These are phyloP conservation scores for Acer campestre DNA, from an alignment of 345 rosid genomes.

Conservation along the genomic window DNA sequence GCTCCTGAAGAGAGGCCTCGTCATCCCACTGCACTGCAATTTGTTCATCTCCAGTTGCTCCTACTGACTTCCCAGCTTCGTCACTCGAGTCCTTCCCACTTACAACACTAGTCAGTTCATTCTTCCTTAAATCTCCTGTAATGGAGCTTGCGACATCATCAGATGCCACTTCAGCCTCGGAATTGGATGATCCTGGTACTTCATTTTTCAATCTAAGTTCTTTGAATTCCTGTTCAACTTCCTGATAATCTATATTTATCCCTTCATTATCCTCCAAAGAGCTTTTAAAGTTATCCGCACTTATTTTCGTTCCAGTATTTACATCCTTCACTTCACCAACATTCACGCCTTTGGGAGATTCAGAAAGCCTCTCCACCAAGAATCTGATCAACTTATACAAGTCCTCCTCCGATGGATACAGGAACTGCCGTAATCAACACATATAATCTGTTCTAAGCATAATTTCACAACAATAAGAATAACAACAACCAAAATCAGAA, in stretches of 20 bases:
- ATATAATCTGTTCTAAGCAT: conserved; percentile 64
- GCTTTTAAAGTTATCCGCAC: conserved; percentile 20
- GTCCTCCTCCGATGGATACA: conserved; percentile 78
- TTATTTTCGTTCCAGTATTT: conserved; percentile 25
- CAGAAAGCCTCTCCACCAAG: conserved; percentile 68
- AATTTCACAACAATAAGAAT: conserved; percentile 52
- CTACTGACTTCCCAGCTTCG: conserved; percentile 22
- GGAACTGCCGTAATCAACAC: conserved; percentile 86
- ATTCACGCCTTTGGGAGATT: conserved; percentile 31
- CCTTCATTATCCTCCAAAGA: conserved; percentile 30
- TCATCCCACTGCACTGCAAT: conserved; percentile 22
- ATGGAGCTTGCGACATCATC: conserved; percentile 24
- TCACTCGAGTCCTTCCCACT: conserved; percentile 13
- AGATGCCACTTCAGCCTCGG: conserved; percentile 14
- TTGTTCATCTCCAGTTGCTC: conserved; percentile 21
- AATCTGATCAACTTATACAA: conserved; percentile 61
- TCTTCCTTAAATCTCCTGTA: conserved; percentile 6
- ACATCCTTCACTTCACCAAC: conserved; percentile 32
- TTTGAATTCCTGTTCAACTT: conserved; percentile 43
- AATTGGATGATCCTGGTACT: conserved; percentile 28
- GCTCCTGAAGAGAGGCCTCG: conserved; percentile 23
- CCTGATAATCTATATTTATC: conserved; percentile 44
- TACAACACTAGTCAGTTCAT: conserved; percentile 11
- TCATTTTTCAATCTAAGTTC: conserved; percentile 45
- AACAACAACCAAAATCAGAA: conserved; percentile 27